A percentile compares a stretch with the other conserved stretches of the same genome.
phyloP scores from a whole-genome alignment of 192 early-diverging fungal species.

The Backusella circina region DNA sequence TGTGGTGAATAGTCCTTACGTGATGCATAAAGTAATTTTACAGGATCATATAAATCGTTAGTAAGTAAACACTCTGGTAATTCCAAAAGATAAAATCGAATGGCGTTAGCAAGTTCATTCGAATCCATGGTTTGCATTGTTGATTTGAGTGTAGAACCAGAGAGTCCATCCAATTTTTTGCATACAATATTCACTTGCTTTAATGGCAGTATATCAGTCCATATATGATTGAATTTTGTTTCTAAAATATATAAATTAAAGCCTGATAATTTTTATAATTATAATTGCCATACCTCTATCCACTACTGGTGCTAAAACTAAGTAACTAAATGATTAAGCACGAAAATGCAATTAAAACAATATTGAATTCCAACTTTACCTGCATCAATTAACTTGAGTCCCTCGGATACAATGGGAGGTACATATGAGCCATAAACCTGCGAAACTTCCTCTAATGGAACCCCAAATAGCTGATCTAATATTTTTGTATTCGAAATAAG shows the following conservation, averaged over 20 bases:
- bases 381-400: background rate
- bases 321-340: background rate
- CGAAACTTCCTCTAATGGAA: slow-evolving; percentile 3
- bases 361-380: background rate
- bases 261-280: background rate
- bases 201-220: slow-evolving; percentile 54
- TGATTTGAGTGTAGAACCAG: slow-evolving; percentile 46
- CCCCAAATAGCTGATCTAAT: slow-evolving; percentile 5
- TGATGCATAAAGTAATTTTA: slow-evolving; percentile 58
- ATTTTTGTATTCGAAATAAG: background rate
- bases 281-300: background rate
- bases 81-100: slow-evolving; percentile 69
- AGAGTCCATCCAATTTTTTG: slow-evolving; percentile 54
- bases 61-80: slow-evolving; percentile 65
- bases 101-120: slow-evolving; percentile 47
- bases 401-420: background rate
- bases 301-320: background rate
- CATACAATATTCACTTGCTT: slow-evolving; percentile 56
- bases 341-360: background rate
- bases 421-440: background rate
- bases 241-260: background rate
- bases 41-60: slow-evolving; percentile 64
- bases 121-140: slow-evolving; percentile 55
- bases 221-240: slow-evolving; percentile 51
- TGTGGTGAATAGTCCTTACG: slow-evolving; percentile 27